Evolutionary conservation across 805 yeast species (phyloP).

Genomic region (Saccharomycopsis olivae): DNA sequence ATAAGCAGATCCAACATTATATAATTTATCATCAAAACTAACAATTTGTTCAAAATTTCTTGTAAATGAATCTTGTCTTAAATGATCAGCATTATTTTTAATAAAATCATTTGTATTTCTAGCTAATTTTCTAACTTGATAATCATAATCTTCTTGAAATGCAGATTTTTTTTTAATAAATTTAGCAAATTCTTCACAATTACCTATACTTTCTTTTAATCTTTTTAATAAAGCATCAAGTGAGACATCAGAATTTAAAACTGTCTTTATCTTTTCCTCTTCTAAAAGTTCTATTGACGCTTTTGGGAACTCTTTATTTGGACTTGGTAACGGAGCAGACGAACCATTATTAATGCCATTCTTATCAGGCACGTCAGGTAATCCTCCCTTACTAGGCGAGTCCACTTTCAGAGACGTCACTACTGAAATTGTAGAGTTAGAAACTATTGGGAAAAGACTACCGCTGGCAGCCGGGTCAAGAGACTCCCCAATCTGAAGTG

Average conservation of each 20-base stretch:
- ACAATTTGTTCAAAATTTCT: constrained; percentile 57
- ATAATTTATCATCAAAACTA: constrained; percentile 67
- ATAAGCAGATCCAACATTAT: constrained; percentile 63
- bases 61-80: constrained; percentile 58
- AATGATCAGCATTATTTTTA: constrained; percentile 31
- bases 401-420: background rate
- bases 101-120: constrained; percentile 40
- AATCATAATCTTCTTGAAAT: constrained; percentile 68
- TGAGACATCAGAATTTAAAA: constrained; percentile 63
- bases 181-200: constrained; percentile 78
- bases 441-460: too few relatives aligned
- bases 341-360: background rate
- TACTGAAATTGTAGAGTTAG: background rate
- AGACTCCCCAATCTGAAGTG: too few relatives aligned
- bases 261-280: constrained; percentile 38
- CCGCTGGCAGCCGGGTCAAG: too few relatives aligned
- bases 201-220: constrained; percentile 66
- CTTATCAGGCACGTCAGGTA: background rate
- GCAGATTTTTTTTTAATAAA: constrained; percentile 70
- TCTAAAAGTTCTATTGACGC: constrained; percentile 31
- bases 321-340: background rate
- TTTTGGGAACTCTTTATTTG: constrained; percentile 19
- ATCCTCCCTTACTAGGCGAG: background rate
- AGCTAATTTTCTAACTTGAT: constrained; percentile 64
- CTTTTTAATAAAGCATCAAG: constrained; percentile 62